Percentiles rank a stretch among this genome's conserved stretches.
Evolutionary conservation across 768 basidiomycete species (phyloP).

Genomic region (Pleurotus giganteus): DNA sequence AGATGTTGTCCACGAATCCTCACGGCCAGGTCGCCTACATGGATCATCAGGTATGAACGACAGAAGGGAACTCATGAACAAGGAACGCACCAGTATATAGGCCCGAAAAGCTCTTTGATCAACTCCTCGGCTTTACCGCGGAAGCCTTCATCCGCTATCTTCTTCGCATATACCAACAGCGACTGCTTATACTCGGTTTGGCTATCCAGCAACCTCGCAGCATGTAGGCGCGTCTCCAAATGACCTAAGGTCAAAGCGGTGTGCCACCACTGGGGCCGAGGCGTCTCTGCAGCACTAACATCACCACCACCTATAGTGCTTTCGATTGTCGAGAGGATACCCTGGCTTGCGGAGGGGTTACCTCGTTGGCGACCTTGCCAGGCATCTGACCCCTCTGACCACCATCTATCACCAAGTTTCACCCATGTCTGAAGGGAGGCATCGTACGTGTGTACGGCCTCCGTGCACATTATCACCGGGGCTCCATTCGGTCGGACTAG

Average conservation of each 20-base stretch:
- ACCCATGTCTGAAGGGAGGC: slow-evolving; percentile 63
- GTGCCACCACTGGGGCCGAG: slow-evolving; percentile 76
- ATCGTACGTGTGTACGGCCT: slow-evolving; percentile 83
- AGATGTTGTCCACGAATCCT: slow-evolving; percentile 64
- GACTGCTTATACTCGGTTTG: slow-evolving; percentile 81
- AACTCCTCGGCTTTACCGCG: slow-evolving; percentile 88
- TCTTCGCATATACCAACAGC: slow-evolving; percentile 74
- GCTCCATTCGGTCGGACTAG: slow-evolving; percentile 76
- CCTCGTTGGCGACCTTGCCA: slow-evolving; percentile 74
- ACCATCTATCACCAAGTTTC: slow-evolving; percentile 80
- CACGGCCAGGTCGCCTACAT: slow-evolving; percentile 65
- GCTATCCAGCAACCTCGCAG: slow-evolving; percentile 74
- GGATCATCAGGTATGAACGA: slow-evolving; percentile 12
- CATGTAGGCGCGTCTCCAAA: slow-evolving; percentile 79
- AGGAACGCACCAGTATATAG: slow-evolving; percentile 74
- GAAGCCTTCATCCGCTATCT: slow-evolving; percentile 88
- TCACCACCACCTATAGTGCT: slow-evolving; percentile 38
- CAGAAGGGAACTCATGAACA: slow-evolving; percentile 6
- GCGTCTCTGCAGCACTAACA: slow-evolving; percentile 31
- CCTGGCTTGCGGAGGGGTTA: slow-evolving; percentile 41
- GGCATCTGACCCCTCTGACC: slow-evolving; percentile 76
- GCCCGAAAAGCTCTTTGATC: slow-evolving; percentile 86
- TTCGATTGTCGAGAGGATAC: slow-evolving; percentile 55
- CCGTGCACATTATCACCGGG: slow-evolving; percentile 74
- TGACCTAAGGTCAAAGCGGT: slow-evolving; percentile 84